phyloP scores from a whole-genome alignment of 306 rosid species.

The Fagus sylvatica region DNA sequence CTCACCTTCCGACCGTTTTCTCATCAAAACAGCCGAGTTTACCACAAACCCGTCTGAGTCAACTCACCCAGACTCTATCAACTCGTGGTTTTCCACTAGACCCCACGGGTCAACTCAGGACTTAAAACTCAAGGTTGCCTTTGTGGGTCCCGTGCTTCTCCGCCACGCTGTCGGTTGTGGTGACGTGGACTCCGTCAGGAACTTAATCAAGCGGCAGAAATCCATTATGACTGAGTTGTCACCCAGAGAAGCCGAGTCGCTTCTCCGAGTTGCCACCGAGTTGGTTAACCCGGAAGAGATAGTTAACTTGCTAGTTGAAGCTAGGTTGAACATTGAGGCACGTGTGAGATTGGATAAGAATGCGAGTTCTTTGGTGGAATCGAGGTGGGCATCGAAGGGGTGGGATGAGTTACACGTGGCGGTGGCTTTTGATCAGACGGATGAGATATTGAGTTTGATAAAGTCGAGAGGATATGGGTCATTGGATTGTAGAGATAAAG shows the following conservation, averaged over 20 bases:
- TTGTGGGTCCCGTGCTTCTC: conserved; percentile 58
- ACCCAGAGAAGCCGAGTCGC: conserved; percentile 37
- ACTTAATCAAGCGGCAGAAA: conserved; percentile 59
- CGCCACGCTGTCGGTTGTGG: conserved; percentile 48
- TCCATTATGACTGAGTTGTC: conserved; percentile 45
- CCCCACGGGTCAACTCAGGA: conserved; percentile 25
- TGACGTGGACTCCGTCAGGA: conserved; percentile 49
- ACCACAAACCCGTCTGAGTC: neutral
- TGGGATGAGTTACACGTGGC: conserved; percentile 52
- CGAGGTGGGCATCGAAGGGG: conserved; percentile 21
- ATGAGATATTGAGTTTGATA: conserved; percentile 5
- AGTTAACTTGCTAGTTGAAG: conserved; percentile 64
- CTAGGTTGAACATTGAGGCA: conserved; percentile 58
- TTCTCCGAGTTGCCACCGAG: conserved; percentile 60
- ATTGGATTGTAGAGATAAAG: conserved; percentile 26
- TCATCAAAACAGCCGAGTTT: conserved; percentile 45
- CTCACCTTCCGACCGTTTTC: conserved; percentile 71
- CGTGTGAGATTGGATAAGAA: neutral
- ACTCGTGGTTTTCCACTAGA: conserved; percentile 32
- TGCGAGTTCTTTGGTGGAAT: conserved; percentile 2
- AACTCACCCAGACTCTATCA: conserved; percentile 7
- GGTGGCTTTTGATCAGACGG: conserved; percentile 31
- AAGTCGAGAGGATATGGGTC: conserved; percentile 17
- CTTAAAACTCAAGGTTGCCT: conserved; percentile 64
- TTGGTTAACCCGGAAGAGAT: conserved; percentile 54